Evolutionary conservation across 2,329 filamentous ascomycete genomes (phyloP), one percentile per base, ranked within the genome.

Genomic region (Rhynchosporium agropyri): DNA sequence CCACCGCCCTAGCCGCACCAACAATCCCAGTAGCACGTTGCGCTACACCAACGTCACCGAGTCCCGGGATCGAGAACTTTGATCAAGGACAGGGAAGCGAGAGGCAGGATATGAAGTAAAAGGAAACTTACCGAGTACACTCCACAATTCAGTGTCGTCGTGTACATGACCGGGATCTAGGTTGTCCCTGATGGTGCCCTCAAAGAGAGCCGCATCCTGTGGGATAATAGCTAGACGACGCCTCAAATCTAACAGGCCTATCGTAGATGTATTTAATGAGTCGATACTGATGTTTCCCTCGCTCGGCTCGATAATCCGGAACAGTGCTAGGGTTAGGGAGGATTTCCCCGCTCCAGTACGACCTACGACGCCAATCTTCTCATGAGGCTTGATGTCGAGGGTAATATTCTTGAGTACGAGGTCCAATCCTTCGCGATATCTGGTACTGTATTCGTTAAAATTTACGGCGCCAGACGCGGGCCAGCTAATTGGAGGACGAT

Each of bases 331-430:
- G 0, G 95, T 98, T 65, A 99, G 80, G 9, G 92, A 97, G 65
- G 91, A 96, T 80, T 99, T 99, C 74, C 95, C 95, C 38, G 95
- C 95, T 60, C 95, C 95, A 0, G 95, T 99, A 55, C 95, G 89
- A 61, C 95, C 95, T 38, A 99, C 95, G 10, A 99, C 93, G 65
- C 95, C 95, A 75, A 99, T 95, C 83, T 98, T 99, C 80, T 99
- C 95, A 73, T 93, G 92, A 4, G 94, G 89, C 79, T 96, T 96
- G 80, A 99, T 96, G 74, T 92, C 87, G 13, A 99, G 81, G 72
- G 85, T 94, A 77, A 99, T 87, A 74, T 97, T 90, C 81, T 96
- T 97, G 69, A 99, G 83, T 61, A 98, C 94, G 63, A 97, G 83
- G 72, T 97, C 93, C 60, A 99, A 83, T 5, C 91, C 94, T 69